These are phyloP conservation scores for Acacia confusa DNA, from an alignment of 306 rosid genomes.

Conservation along the genomic window DNA sequence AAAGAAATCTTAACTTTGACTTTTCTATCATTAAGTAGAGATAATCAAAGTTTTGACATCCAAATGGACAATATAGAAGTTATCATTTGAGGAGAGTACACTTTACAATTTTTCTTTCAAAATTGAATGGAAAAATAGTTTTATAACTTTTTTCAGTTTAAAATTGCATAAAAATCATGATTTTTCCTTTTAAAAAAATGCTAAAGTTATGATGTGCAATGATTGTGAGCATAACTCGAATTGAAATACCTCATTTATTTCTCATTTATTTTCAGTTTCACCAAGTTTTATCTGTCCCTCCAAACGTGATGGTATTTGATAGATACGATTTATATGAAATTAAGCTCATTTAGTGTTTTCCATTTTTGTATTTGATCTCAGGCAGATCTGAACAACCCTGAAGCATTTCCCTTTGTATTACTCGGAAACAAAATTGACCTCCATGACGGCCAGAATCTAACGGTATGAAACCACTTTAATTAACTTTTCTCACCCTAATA, in stretches of 20 bases:
- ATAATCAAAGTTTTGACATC: neutral
- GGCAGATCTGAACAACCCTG: constrained; percentile 58
- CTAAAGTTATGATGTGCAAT: neutral
- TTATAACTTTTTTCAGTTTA: too few relatives aligned
- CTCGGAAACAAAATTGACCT: constrained; percentile 83
- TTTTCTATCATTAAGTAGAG: too few relatives aligned
- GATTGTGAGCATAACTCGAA: neutral
- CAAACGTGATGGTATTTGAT: neutral
- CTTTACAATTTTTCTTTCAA: neutral
- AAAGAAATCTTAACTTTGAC: too few relatives aligned
- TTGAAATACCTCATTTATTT: neutral
- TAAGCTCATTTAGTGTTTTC: neutral
- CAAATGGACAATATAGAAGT: too few relatives aligned
- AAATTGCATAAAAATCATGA: too few relatives aligned
- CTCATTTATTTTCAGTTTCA: neutral
- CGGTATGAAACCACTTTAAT: constrained; percentile 41
- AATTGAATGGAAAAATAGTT: neutral
- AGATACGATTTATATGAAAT: neutral
- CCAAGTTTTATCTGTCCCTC: neutral
- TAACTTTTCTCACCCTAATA: neutral
- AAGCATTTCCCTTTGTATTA: constrained; percentile 72
- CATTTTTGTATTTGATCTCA: constrained; percentile 34
- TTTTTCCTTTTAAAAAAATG: neutral
- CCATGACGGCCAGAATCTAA: constrained; percentile 60
- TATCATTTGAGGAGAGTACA: neutral